phyloP scores from a whole-genome alignment of 2,329 filamentous ascomycete genomes.

The Colletotrichum truncatum region DNA sequence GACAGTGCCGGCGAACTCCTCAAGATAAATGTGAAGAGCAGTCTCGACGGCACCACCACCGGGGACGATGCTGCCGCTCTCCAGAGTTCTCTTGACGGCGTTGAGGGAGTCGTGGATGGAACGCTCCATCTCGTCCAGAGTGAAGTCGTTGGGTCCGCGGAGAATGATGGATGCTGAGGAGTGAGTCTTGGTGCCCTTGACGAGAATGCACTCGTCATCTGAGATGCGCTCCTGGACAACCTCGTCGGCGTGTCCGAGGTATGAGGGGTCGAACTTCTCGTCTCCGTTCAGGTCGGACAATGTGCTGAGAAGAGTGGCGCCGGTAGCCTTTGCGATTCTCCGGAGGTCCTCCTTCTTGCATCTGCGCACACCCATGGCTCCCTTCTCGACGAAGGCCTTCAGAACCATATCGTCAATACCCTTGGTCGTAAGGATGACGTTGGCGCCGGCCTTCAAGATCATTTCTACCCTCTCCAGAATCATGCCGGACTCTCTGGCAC shows the following conservation, averaged over 20 bases:
- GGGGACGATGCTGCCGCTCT: conserved; percentile 96
- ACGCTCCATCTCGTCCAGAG: conserved; percentile 98
- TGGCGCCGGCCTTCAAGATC: conserved; percentile 97
- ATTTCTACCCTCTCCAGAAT: conserved; percentile 94
- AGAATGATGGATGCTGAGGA: conserved; percentile 96
- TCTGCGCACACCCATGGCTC: conserved; percentile 92
- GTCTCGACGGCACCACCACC: conserved; percentile 97
- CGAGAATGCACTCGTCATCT: conserved; percentile 96
- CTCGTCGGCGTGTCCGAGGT: conserved; percentile 91
- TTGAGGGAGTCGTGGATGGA: conserved; percentile 97
- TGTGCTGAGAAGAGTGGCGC: conserved; percentile 90
- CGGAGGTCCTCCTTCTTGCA: conserved; percentile 99
- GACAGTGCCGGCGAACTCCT: conserved; percentile 97
- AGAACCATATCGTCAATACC: conserved; percentile 96
- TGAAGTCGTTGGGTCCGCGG: conserved; percentile 94
- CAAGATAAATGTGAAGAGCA: conserved; percentile 98
- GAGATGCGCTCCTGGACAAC: conserved; percentile 98
- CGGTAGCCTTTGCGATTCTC: conserved; percentile 94
- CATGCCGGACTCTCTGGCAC: conserved; percentile 91
- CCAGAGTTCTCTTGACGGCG: conserved; percentile 95
- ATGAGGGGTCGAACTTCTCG: conserved; percentile 92
- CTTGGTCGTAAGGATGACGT: conserved; percentile 96
- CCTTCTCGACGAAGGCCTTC: conserved; percentile 93
- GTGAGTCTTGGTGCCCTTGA: conserved; percentile 95
- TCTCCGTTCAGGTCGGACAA: conserved; percentile 97